phyloP scores from a whole-genome alignment of 441 rosid genomes.

The Manihot esculenta region DNA sequence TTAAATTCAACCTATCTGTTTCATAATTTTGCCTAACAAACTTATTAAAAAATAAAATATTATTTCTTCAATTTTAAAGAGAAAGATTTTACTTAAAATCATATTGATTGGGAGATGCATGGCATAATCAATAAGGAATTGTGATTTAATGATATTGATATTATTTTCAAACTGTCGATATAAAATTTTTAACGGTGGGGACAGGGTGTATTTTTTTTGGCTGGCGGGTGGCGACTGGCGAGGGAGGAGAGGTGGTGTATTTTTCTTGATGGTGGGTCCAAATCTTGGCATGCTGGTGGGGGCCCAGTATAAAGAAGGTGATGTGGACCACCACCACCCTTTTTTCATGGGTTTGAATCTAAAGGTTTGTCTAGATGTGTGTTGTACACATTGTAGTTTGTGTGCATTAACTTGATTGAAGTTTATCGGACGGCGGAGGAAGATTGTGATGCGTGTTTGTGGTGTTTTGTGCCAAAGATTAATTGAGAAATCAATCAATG shows the following conservation, averaged over 20 bases:
- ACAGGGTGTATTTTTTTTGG: too few relatives aligned
- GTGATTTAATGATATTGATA: too few relatives aligned
- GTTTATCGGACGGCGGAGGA: conserved; percentile 16
- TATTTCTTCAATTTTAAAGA: too few relatives aligned
- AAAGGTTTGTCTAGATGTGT: neutral
- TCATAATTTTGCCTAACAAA: too few relatives aligned
- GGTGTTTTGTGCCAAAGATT: conserved; percentile 4
- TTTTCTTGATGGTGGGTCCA: conserved; percentile 32
- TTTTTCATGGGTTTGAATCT: conserved; percentile 6
- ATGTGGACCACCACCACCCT: neutral
- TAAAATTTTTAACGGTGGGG: too few relatives aligned
- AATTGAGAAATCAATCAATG: neutral
- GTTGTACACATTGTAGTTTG: neutral
- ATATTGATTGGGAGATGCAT: too few relatives aligned
- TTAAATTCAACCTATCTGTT: too few relatives aligned
- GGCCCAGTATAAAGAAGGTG: conserved; percentile 17
- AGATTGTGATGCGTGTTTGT: neutral
- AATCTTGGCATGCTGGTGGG: conserved; percentile 22
- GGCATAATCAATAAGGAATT: too few relatives aligned
- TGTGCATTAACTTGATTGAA: conserved; percentile 1
- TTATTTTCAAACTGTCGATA: too few relatives aligned
- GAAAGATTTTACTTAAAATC: too few relatives aligned
- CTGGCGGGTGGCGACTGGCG: too few relatives aligned
- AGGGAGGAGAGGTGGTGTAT: neutral
- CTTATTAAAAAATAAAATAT: too few relatives aligned